phyloP scores from a whole-genome alignment of 2,329 filamentous ascomycete species.

The Talaromyces sp. region DNA sequence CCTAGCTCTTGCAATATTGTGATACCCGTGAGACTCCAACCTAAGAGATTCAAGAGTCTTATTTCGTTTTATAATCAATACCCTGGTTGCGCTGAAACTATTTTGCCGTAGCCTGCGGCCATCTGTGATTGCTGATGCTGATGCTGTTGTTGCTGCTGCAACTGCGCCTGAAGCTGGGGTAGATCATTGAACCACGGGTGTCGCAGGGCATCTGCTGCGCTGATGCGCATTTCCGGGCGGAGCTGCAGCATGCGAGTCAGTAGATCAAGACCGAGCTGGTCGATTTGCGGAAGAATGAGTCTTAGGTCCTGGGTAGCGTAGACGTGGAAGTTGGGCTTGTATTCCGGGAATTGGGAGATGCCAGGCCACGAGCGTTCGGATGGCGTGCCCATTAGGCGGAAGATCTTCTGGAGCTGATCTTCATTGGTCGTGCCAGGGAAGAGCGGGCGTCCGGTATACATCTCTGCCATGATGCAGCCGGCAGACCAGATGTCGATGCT shows the following conservation, averaged over 20 bases:
- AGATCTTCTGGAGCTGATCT: conserved; percentile 94
- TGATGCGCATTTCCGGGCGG: conserved; percentile 84
- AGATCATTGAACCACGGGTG: conserved; percentile 86
- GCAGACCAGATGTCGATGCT: conserved; percentile 99
- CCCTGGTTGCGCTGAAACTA: conserved; percentile 32
- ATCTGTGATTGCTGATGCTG: conserved; percentile 26
- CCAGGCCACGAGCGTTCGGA: conserved; percentile 94
- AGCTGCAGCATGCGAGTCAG: conserved; percentile 88
- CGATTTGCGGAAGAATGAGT: conserved; percentile 83
- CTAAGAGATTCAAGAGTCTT: background rate
- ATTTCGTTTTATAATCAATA: conserved; percentile 20
- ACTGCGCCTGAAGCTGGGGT: conserved; percentile 51
- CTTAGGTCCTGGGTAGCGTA: conserved; percentile 89
- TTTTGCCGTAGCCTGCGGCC: conserved; percentile 34
- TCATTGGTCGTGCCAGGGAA: conserved; percentile 98
- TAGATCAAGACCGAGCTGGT: conserved; percentile 79
- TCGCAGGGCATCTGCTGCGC: conserved; percentile 76
- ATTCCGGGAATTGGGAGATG: conserved; percentile 93
- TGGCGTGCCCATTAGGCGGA: conserved; percentile 96
- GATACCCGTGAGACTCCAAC: background rate
- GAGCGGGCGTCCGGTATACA: conserved; percentile 92
- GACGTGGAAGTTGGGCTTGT: conserved; percentile 91
- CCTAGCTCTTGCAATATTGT: background rate
- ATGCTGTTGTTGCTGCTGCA: conserved; percentile 39
- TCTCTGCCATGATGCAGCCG: conserved; percentile 99